A percentile compares a stretch with the other conserved stretches of the same genome.
Conservation (phyloP, 805 yeast species). For the Brettanomyces sp. region DNA sequence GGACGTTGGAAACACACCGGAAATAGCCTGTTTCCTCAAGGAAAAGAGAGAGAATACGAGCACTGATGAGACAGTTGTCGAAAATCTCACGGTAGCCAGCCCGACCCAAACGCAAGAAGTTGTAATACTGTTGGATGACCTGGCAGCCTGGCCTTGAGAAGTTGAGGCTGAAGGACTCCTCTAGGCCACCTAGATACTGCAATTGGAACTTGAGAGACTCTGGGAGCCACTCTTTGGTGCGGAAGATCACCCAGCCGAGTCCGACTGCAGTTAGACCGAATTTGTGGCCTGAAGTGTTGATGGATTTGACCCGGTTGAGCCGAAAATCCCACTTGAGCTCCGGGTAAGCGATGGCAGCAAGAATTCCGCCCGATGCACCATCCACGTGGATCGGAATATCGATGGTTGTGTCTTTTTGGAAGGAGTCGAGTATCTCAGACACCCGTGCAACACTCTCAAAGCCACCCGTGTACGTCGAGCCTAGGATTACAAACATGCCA, state of each 20-base stretch:
- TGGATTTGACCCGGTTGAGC: conserved; percentile 66
- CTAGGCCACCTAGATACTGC: conserved; percentile 80
- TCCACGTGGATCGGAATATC: conserved; percentile 84
- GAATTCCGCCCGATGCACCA: conserved; percentile 86
- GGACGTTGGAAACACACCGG: conserved; percentile 70
- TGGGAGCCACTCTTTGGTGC: conserved; percentile 55
- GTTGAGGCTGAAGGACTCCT: conserved; percentile 78
- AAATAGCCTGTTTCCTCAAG: conserved; percentile 59
- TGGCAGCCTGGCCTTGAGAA: conserved; percentile 92
- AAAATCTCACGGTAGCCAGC: conserved; percentile 64
- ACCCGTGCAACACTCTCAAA: conserved; percentile 69
- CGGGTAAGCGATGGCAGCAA: conserved; percentile 79
- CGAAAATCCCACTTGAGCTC: conserved; percentile 78
- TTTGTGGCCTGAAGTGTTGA: conserved; percentile 89
- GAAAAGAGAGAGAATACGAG: conserved; percentile 55
- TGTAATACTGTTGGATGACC: conserved; percentile 79
- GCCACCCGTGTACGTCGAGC: conserved; percentile 90
- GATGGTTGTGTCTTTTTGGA: conserved; percentile 56
- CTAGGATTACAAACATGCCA: conserved; percentile 81
- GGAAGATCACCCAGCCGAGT: conserved; percentile 87
- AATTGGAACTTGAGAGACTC: conserved; percentile 65
- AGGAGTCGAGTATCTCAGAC: conserved; percentile 54
- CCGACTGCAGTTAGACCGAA: conserved; percentile 89
- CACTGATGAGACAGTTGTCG: conserved; percentile 55
- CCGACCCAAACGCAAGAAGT: conserved; percentile 60